A percentile compares a stretch with the other conserved stretches of the same genome.
These are phyloP conservation scores for Hyphopichia homilentoma DNA, from an alignment of 805 yeast species.

Conservation along the genomic window DNA sequence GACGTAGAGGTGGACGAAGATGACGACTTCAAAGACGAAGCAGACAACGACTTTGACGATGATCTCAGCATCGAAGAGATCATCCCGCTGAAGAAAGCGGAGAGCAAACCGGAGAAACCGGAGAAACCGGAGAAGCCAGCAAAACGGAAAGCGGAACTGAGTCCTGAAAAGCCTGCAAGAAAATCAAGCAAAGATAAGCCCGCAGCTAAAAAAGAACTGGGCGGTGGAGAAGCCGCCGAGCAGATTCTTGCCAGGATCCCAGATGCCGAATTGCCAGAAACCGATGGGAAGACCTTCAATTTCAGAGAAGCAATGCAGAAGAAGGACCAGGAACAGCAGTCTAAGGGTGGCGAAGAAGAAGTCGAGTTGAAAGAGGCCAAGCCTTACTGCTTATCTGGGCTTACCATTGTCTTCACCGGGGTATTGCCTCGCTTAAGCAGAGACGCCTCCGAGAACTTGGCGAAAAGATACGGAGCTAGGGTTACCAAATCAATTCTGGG, in stretches of 20 bases:
- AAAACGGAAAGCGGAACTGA: too few species aligned
- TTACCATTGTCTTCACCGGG: constrained; percentile 93
- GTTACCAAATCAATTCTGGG: constrained; percentile 83
- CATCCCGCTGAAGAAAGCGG: too few species aligned
- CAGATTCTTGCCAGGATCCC: constrained; percentile 63
- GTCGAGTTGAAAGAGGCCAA: constrained; percentile 73
- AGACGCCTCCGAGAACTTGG: constrained; percentile 67
- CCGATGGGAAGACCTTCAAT: constrained; percentile 48
- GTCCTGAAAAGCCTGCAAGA: too few species aligned
- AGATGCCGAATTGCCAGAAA: constrained; percentile 65
- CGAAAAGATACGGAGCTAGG: constrained; percentile 86
- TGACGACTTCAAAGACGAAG: constrained; percentile 14
- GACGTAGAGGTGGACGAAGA: constrained; percentile 10
- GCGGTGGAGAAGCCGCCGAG: constrained; percentile 43
- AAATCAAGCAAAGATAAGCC: too few species aligned
- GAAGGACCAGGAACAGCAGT: constrained; percentile 38
- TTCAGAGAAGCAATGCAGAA: constrained; percentile 25
- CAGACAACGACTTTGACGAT: constrained; percentile 3
- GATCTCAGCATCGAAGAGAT: constrained; percentile 1
- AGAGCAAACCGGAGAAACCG: too few species aligned
- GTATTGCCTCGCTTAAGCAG: constrained; percentile 76
- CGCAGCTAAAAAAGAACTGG: too few species aligned
- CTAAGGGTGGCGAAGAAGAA: constrained; percentile 18
- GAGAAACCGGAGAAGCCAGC: too few species aligned
- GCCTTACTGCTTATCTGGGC: constrained; percentile 81